A percentile compares a stretch with the other conserved stretches of the same genome.
phyloP scores from a whole-genome alignment of 768 basidiomycete species.

The Leccinellum luteum region DNA sequence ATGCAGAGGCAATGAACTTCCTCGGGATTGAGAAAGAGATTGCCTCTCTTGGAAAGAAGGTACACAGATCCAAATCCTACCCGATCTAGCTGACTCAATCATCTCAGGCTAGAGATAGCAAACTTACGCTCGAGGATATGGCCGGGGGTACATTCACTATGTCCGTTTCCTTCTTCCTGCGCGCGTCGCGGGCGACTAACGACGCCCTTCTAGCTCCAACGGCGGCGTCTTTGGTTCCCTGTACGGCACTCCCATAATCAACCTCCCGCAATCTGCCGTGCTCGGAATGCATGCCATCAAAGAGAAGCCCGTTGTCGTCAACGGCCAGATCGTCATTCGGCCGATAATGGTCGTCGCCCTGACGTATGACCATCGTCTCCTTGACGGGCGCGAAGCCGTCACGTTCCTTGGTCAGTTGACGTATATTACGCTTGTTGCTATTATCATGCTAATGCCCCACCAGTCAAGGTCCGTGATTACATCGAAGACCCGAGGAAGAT shows the following conservation, averaged over 20 bases:
- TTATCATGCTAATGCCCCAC: constrained; percentile 1
- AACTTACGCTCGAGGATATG: constrained; percentile 98
- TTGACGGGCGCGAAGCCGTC: constrained; percentile 94
- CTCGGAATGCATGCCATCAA: constrained; percentile 97
- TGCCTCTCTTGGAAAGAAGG: constrained; percentile 87
- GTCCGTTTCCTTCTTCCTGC: constrained; percentile 43
- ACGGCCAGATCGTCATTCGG: constrained; percentile 94
- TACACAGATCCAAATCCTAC: constrained; percentile 20
- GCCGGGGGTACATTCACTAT: constrained; percentile 98
- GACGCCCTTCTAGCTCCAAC: constrained; percentile 68
- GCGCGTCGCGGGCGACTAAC: not conserved
- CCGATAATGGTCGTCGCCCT: constrained; percentile 95
- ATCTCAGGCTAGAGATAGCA: constrained; percentile 77
- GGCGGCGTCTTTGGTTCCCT: constrained; percentile 98
- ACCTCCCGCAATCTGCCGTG: constrained; percentile 92
- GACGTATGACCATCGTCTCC: constrained; percentile 92
- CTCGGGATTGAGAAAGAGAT: constrained; percentile 94
- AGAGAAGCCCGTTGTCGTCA: constrained; percentile 84
- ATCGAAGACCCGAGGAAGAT: constrained; percentile 94
- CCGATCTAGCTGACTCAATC: constrained; percentile 3
- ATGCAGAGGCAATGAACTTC: constrained; percentile 83
- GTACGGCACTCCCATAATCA: constrained; percentile 98
- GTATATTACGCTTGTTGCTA: not conserved
- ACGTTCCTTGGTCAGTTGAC: constrained; percentile 87
- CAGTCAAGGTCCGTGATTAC: constrained; percentile 91